Base-by-base conservation (phyloP, 768 basidiomycete species). In the Kwoniella botswanensis region DNA sequence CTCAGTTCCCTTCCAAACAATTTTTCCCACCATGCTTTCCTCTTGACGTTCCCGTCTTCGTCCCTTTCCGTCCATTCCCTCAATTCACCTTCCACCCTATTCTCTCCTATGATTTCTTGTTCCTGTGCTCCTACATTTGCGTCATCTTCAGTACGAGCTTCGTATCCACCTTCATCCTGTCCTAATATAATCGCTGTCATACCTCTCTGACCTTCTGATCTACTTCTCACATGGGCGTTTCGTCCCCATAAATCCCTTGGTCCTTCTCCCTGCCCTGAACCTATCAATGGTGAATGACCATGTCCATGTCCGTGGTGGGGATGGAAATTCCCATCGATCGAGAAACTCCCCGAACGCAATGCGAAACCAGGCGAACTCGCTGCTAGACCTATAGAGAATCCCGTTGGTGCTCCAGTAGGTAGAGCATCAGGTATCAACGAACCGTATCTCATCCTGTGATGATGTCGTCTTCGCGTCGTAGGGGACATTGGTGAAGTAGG, bases 291-390 rank as follows among this genome's bases (percentile, higher is more conserved):
- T 5, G 46, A 53, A 50, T 63, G 26, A 6, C 44, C n/a, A 50
- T 63, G 26, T 15, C 44, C n/a, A 18, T 15, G 10, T 12, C 42
- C 24, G 24, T 56, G 65, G 26, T 66, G 65, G 21, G 65, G 65
- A n/a, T 67, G 65, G 54, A 67, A 67, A 67, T 67, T 56, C 1
- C 65, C 65, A 50, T 70, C 42, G 12, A 26, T 65, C 44, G 63
- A 58, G 15, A 74, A 56, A 56, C 74, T 74, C 0, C 70, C 72
- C 5, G 70, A 66, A 1, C 82, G 71, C 24, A 82, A 65, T 9
- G 80, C 76, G 66, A 84, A 84, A 11, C 84, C 84, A 10, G 84
- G 84, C 58, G 76, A 79, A 24, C 82, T 75, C 7, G 84, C 82
- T 44, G 82, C 83, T 42, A 84, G 66, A 10, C 84, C 84, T 41